Percentiles rank a stretch among this genome's conserved stretches.
These are phyloP conservation scores for Cymbopogon flexuosus DNA, from an alignment of 202 grass and related monocot genomes.

Conservation along the genomic window DNA sequence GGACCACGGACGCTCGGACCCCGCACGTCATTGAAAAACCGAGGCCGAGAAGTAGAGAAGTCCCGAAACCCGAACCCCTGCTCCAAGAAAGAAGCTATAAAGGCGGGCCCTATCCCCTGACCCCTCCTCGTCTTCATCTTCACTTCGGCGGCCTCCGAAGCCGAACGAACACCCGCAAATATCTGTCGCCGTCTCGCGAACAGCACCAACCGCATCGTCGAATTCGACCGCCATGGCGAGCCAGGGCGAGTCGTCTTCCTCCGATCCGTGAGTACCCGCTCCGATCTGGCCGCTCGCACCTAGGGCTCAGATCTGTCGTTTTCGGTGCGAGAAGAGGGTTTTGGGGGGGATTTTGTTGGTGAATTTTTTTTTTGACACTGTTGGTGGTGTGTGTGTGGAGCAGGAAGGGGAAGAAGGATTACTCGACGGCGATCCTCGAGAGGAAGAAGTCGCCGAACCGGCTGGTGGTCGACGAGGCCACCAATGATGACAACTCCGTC, in stretches of 20 bases:
- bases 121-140: background rate
- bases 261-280: slow-evolving; percentile 57
- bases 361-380: background rate
- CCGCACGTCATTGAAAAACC: background rate
- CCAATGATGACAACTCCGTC: slow-evolving; percentile 85
- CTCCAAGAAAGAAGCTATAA: background rate
- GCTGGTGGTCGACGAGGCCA: slow-evolving; percentile 74
- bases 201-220: background rate
- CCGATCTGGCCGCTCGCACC: background rate
- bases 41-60: background rate
- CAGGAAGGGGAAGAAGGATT: slow-evolving; percentile 89
- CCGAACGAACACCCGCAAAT: slow-evolving; percentile 2
- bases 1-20: background rate
- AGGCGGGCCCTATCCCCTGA: slow-evolving; percentile 14
- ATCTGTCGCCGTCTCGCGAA: background rate
- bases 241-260: slow-evolving; percentile 49
- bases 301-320: slow-evolving; percentile 14
- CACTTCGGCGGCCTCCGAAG: background rate
- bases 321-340: background rate
- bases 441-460: slow-evolving; percentile 84
- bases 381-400: background rate
- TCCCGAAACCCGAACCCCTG: slow-evolving; percentile 34
- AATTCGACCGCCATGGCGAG: slow-evolving; percentile 48
- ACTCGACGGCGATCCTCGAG: slow-evolving; percentile 79
- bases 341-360: background rate